Evolutionary conservation across 1,284 basidiomycete genomes (phyloP), one percentile per base, ranked within the genome.

Genomic region (Gomphus bonarii): DNA sequence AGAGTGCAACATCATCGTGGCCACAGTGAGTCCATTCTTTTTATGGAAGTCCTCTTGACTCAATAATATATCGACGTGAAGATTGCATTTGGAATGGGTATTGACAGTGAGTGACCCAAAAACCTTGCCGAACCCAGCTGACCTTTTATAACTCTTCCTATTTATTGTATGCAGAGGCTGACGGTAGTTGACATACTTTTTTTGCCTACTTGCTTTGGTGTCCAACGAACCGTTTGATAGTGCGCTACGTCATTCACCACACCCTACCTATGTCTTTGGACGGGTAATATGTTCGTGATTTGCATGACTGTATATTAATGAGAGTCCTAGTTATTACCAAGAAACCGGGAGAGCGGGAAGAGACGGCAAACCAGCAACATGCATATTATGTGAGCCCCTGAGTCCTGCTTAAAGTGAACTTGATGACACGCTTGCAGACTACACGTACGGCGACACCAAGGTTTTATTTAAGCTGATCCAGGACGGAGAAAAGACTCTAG

Each of bases 1-100:
- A 33, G 71, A 77, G 36, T 82, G 86, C 63, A 77, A 84, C 55
- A 82, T 99, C 60, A 92, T 99, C 58, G 92, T 97, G 33, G 95
- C 95, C 1, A 99, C 95, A 38, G 85, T 84, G 68, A 61, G 72
- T 66, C 30, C 33, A 18, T 20, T n/a, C 25, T 48, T 25, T 25
- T 25, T 25, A 4, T 25, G 25, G n/a, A 5, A 48, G 28, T 28
- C 6, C 14, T 48, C 28, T 3, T 33, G 14, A 11, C 48, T 56
- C 48, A 50, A 46, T 35, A 50, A 46, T 35, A 20, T 61, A 22
- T 48, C 10, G 47, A 22, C 54, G 43, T 61, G 25, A 46, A 87
- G 84, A 78, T 91, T 62, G 91, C 91, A 0, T 98, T 98, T 68
- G 95, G 95, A 9, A 97, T 99, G 95, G 95, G 95, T 16, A 95